These are phyloP conservation scores for Entoloma clypeatum DNA, from an alignment of 1,284 basidiomycete species.

Conservation along the genomic window DNA sequence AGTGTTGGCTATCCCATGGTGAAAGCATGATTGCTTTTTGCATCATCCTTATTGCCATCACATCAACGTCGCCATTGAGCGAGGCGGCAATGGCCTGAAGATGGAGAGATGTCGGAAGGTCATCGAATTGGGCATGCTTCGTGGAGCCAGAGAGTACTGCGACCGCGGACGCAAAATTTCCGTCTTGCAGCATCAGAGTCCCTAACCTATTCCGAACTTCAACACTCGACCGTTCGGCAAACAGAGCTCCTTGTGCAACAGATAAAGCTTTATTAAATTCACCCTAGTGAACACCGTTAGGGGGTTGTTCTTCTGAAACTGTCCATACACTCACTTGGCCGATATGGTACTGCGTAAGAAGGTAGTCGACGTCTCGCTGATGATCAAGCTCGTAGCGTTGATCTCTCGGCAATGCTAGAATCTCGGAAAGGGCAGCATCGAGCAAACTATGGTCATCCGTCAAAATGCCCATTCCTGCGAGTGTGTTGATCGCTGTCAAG, in stretches of 20 bases:
- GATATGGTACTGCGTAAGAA: slow-evolving; percentile 66
- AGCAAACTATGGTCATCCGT: slow-evolving; percentile 77
- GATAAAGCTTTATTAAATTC: slow-evolving; percentile 47
- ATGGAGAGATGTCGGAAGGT: slow-evolving; percentile 32
- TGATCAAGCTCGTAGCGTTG: slow-evolving; percentile 63
- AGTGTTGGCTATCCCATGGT: slow-evolving; percentile 56
- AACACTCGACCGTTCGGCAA: slow-evolving; percentile 49
- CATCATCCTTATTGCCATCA: slow-evolving; percentile 40
- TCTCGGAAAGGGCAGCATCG: slow-evolving; percentile 85
- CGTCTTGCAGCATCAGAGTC: slow-evolving; percentile 47
- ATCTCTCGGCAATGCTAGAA: slow-evolving; percentile 63
- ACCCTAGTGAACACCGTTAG: slow-evolving; percentile 33
- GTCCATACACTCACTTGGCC: slow-evolving; percentile 46
- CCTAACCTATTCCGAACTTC: slow-evolving; percentile 52
- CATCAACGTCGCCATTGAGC: slow-evolving; percentile 19
- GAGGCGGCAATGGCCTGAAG: slow-evolving; percentile 30
- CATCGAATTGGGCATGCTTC: slow-evolving; percentile 14
- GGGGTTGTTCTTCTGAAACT: not conserved
- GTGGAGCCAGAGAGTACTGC: slow-evolving; percentile 37
- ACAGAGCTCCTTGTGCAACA: slow-evolving; percentile 53
- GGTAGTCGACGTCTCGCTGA: slow-evolving; percentile 57
- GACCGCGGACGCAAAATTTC: slow-evolving; percentile 40
- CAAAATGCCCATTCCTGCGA: slow-evolving; percentile 85
- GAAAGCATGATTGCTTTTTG: slow-evolving; percentile 67
- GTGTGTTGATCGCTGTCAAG: slow-evolving; percentile 73